Conservation (phyloP, 345 rosid species). For the Eucalyptus pauciflora region DNA sequence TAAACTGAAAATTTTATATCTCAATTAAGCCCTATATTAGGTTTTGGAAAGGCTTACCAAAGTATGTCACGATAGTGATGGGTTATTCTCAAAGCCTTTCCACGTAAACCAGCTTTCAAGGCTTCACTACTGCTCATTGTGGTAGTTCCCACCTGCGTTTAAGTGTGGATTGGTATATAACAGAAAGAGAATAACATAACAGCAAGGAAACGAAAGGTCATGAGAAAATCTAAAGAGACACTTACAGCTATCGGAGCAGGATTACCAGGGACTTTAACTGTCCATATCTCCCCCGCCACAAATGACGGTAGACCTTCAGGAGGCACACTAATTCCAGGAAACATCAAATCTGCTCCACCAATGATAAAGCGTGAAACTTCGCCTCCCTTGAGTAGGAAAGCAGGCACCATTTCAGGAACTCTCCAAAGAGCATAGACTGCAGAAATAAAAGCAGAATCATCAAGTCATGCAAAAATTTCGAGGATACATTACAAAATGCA, state of each 20-base stretch:
- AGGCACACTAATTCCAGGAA: slow-evolving; percentile 74
- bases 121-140: slow-evolving; percentile 79
- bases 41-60: slow-evolving; percentile 32
- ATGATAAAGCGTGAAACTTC: slow-evolving; percentile 83
- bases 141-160: slow-evolving; percentile 71
- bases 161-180: neutral
- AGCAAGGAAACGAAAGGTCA: neutral
- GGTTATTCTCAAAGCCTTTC: slow-evolving; percentile 79
- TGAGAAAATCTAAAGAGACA: neutral
- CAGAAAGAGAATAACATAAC: neutral
- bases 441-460: neutral
- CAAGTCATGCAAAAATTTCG: neutral
- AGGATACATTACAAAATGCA: neutral
- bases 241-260: slow-evolving; percentile 83
- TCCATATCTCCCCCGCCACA: slow-evolving; percentile 75
- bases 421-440: slow-evolving; percentile 96
- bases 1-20: slow-evolving; percentile 6
- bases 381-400: slow-evolving; percentile 72
- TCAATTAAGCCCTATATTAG: neutral
- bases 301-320: slow-evolving; percentile 65
- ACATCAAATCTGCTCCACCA: slow-evolving; percentile 99
- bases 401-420: slow-evolving; percentile 73
- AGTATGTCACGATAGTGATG: slow-evolving; percentile 80
- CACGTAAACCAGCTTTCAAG: slow-evolving; percentile 79
- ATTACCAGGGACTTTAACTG: slow-evolving; percentile 92